Base-by-base conservation (phyloP, 768 basidiomycete species). In the Russula foetens region DNA sequence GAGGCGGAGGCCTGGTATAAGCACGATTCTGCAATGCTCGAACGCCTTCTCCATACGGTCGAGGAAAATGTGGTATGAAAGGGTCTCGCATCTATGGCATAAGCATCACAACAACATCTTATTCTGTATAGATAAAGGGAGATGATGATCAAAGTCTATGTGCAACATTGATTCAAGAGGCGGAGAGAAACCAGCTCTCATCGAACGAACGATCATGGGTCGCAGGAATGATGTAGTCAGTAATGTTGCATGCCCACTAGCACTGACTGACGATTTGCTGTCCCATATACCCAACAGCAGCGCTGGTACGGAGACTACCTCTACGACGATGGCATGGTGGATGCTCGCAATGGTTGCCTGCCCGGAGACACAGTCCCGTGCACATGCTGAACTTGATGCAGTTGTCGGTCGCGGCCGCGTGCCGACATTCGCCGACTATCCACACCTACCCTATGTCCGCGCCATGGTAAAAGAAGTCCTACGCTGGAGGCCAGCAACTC, bases 331-430 rank as follows among this genome's bases (percentile, higher is more conserved):
- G 39, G 4, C 21, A 8, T 60, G 59, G 59, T 56, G 46, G 47
- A 15, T 4, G 5, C 29, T 58, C 4, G 59, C 59, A 14, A 55
- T 60, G 29, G 4, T 57, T n/a, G 43, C 54, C 2, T 51, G 50
- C 39, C 59, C 59, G 6, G 49, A 57, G 24, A 51, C 43, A 11
- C 59, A 60, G n/a, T 29, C 29, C 4, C 41, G 59, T 9, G 54
- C 55, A 35, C 47, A 60, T 15, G 54, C 47, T 7, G 59, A 60
- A 28, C 46, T 60, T 26, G 59, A 58, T 19, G 14, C 21, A 3
- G 39, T 50, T 14, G 55, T 60, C 0, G 59, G 47, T 11, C 54
- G 43, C 17, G 21, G 45, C 12, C 59, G 53, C 43, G 15, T 28
- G 26, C 53, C 53, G 4, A 55, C 47, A 3, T 48, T 56, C 17